Base-by-base conservation (phyloP, 1,139 yeast species). In the Groenewaldozyma sp. region DNA sequence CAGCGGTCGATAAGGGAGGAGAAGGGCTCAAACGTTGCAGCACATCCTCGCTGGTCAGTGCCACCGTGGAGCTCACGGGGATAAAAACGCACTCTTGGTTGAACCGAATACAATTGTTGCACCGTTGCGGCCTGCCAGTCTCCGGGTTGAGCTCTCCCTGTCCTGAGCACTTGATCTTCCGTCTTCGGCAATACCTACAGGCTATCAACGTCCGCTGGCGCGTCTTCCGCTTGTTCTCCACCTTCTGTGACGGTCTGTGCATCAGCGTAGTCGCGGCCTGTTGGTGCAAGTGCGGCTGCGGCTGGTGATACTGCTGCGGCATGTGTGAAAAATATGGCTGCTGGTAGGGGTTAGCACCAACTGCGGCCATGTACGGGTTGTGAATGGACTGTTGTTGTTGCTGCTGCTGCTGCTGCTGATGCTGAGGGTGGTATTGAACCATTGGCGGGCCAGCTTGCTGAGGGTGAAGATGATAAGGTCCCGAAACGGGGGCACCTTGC, bases 141-240 rank as follows among this genome's bases (percentile, higher is more conserved):
- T 39, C 19, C 59, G 52, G 21, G 14, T 5, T 16, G 20, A 21
- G 10, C 33, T 5, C 20, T 4, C 51, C 59, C 28, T 48, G 51
- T 7, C 63, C 63, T n/a, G 59, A 55, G 42, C 63, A 59, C 18
- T 63, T 53, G 24, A 59, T 59, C 55, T 56, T 57, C 19, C 61
- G 49, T 11, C 61, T 46, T 13, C 61, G 53, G 39, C 61, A 57
- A 38, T 56, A 56, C 32, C 57, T 53, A 42, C 61, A 57, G 4
- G 61, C 61, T 17, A 57, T 55, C 5, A 60, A 58, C 10, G 58
- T 53, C 18, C 61, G 43, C 39, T 57, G 58, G 11, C 57, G 21
- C 9, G n/a, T n/a, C n/a, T n/a, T n/a, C n/a, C n/a, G n/a, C n/a
- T n/a, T n/a, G n/a, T n/a, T n/a, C n/a, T n/a, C n/a, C n/a, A n/a